phyloP scores from a whole-genome alignment of 257 asterid species.

The Nyctanthes arbortristis region DNA sequence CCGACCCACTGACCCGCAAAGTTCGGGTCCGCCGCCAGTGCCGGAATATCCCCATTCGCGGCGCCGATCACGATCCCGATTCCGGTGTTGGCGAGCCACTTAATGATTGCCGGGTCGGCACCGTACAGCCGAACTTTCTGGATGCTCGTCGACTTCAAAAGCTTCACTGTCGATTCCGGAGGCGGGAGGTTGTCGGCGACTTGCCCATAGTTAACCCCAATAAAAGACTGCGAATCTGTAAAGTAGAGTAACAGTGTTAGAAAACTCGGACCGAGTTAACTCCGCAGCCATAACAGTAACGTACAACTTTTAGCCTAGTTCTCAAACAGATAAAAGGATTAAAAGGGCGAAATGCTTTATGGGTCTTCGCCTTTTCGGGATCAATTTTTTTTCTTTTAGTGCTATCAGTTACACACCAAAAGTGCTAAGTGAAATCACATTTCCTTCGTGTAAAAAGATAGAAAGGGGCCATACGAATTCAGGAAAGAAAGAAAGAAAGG shows the following conservation, averaged over 20 bases:
- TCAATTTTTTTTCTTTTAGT: not conserved
- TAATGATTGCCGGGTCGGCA: conserved; percentile 77
- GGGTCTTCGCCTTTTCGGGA: too few species aligned
- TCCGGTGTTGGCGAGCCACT: conserved; percentile 76
- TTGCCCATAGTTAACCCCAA: conserved; percentile 85
- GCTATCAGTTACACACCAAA: too few species aligned
- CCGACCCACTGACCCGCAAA: conserved; percentile 85
- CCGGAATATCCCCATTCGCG: conserved; percentile 87
- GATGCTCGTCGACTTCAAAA: conserved; percentile 70
- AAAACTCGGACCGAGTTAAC: conserved; percentile 1
- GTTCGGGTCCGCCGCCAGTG: conserved; percentile 83
- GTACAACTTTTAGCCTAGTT: not conserved
- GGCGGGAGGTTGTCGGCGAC: conserved; percentile 96
- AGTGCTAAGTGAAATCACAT: not conserved
- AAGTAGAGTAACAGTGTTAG: not conserved
- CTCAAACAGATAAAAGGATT: not conserved
- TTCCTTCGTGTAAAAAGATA: not conserved
- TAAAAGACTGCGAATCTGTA: conserved; percentile 71
- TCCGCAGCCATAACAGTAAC: not conserved
- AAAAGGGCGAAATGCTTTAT: not conserved
- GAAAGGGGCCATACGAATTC: too few species aligned
- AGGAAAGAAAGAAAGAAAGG: not conserved
- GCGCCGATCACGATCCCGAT: conserved; percentile 91
- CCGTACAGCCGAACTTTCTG: conserved; percentile 91
- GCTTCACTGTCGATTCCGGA: conserved; percentile 77